phyloP scores from a whole-genome alignment of 2,329 filamentous ascomycete species.

The Macrophomina phaseolina region DNA sequence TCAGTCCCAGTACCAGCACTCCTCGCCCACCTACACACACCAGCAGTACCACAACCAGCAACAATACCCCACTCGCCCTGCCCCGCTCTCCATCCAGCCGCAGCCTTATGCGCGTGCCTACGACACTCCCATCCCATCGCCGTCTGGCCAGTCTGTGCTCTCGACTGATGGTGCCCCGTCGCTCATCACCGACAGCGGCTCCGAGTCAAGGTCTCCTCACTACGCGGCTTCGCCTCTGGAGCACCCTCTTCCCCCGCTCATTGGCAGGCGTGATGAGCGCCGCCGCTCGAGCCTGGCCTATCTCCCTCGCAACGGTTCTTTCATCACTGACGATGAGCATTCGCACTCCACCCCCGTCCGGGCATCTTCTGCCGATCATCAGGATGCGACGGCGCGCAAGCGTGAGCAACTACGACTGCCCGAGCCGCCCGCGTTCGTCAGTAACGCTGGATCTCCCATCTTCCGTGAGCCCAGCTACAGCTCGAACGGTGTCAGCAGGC shows the following conservation, averaged over 20 bases:
- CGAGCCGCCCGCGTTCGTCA: slow-evolving; percentile 16
- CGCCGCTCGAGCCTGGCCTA: slow-evolving; percentile 43
- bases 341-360: background rate
- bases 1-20: slow-evolving; percentile 29
- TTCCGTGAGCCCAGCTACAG: slow-evolving; percentile 26
- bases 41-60: slow-evolving; percentile 32
- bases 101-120: slow-evolving; percentile 40
- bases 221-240: slow-evolving; percentile 54
- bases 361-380: slow-evolving; percentile 10
- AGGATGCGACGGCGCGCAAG: slow-evolving; percentile 30
- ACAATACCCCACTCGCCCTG: slow-evolving; percentile 30
- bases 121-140: slow-evolving; percentile 68
- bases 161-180: slow-evolving; percentile 71
- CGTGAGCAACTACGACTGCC: slow-evolving; percentile 34
- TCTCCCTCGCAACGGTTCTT: slow-evolving; percentile 47
- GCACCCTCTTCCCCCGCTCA: slow-evolving; percentile 44
- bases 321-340: slow-evolving; percentile 42
- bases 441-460: slow-evolving; percentile 8
- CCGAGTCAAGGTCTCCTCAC: slow-evolving; percentile 53
- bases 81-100: slow-evolving; percentile 36
- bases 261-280: slow-evolving; percentile 44
- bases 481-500: background rate
- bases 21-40: slow-evolving; percentile 8
- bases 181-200: slow-evolving; percentile 69
- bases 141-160: slow-evolving; percentile 65